These are phyloP conservation scores for Irpex sp. DNA, from an alignment of 1,284 basidiomycete genomes.

Conservation along the genomic window DNA sequence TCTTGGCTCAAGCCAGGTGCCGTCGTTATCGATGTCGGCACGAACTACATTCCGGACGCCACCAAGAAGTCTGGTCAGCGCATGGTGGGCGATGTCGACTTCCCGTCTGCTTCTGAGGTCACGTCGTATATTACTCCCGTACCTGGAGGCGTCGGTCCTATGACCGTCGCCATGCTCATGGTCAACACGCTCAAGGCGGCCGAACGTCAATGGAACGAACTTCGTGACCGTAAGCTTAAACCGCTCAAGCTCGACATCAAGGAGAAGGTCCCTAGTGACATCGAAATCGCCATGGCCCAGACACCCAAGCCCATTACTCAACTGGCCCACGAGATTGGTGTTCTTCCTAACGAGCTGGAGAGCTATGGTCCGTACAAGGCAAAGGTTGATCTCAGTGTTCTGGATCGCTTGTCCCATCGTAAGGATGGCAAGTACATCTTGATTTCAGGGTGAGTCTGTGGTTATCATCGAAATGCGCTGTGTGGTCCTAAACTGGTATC, in stretches of 20 bases:
- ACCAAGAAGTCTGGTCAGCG: conserved; percentile 96
- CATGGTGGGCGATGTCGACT: conserved; percentile 96
- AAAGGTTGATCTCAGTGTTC: conserved; percentile 89
- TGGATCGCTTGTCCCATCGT: conserved; percentile 83
- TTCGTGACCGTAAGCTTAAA: conserved; percentile 65
- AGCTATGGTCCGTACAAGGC: conserved; percentile 97
- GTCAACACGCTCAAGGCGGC: conserved; percentile 89
- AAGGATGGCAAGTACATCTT: conserved; percentile 97
- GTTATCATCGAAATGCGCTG: neutral
- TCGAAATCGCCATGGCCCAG: conserved; percentile 95
- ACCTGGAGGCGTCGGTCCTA: conserved; percentile 97
- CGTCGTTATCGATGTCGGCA: conserved; percentile 95
- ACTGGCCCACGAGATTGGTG: conserved; percentile 87
- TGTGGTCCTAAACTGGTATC: neutral
- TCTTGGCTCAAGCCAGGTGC: conserved; percentile 96
- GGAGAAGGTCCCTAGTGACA: conserved; percentile 91
- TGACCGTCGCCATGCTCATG: conserved; percentile 99
- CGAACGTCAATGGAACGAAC: conserved; percentile 72
- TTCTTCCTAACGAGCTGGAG: conserved; percentile 87
- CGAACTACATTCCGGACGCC: conserved; percentile 90
- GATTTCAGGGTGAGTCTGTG: conserved; percentile 71
- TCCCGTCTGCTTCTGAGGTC: conserved; percentile 68
- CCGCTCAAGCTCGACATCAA: conserved; percentile 79
- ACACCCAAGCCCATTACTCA: conserved; percentile 86
- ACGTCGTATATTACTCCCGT: conserved; percentile 96